Evolutionary conservation across 202 grass and related monocot genomes (phyloP), one percentile per base, ranked within the genome.

Genomic region (Panicum hallii): DNA sequence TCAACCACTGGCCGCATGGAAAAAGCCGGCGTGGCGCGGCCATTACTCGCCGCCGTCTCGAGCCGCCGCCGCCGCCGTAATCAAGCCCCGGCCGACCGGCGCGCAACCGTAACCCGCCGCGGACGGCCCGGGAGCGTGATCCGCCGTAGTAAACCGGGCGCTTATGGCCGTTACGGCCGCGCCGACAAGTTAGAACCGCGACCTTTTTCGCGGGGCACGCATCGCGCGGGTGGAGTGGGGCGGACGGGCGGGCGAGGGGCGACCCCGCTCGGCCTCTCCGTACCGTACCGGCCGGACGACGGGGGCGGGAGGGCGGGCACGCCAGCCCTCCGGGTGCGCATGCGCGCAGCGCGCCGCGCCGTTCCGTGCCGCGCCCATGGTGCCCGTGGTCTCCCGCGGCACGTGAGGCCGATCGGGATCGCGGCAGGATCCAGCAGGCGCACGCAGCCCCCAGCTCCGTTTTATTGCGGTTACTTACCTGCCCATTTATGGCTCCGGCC

Each of bases 21-120:
- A 53, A 53, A 44, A 19, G n/a, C 65, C 38, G 30, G 49, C 41
- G 60, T 67, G 68, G 38, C 47, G 36, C 50, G 43, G 3, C 42
- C 63, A 89, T 81, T 69, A 70, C 71, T 72, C 45, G 75, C 81
- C 84, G 76, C 81, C 84, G 76, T 28, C 67, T 9, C 65, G 58
- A 43, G 40, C 19, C 70, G 55, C 64, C 34, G 63, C 53, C 23
- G 26, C 26, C n/a, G n/a, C n/a, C n/a, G n/a, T 67, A 62, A 77
- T 70, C 43, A 52, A 82, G 42, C 71, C 28, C 81, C 5, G 32
- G 32, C 5, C 28, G 41, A 30, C 9, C 22, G 12, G 9, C 45
- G 5, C 42, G n/a, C 79, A 54, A 45, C 64, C 63, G 79, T 17
- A 8, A 71, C 79, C 79, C 64, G 81, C 54, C 47, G 44, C 7